Evolutionary conservation across 2,329 filamentous ascomycete genomes (phyloP).

Genomic region (Fusarium sp.): DNA sequence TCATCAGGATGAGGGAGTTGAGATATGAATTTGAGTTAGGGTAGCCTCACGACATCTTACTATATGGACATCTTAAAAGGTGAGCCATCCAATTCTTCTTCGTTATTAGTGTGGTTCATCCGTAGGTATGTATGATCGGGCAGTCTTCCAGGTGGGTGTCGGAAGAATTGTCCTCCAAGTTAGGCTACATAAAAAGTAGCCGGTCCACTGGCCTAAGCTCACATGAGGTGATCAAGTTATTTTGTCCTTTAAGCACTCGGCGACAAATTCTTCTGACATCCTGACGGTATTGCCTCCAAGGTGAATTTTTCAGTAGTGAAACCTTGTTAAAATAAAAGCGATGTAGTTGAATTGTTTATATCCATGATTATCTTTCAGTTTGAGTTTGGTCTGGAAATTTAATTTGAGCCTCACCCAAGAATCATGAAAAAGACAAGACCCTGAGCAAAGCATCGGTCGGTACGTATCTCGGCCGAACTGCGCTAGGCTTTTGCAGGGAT

Average conservation of each 20-base stretch:
- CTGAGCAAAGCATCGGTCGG: slow-evolving; percentile 13
- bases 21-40: not conserved
- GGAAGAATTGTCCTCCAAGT: not conserved
- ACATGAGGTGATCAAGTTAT: not conserved
- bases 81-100: not conserved
- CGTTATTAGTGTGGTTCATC: not conserved
- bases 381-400: not conserved
- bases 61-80: not conserved
- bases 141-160: not conserved
- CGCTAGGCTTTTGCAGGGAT: slow-evolving; percentile 29
- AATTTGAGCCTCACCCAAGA: slow-evolving; percentile 8
- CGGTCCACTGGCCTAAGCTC: not conserved
- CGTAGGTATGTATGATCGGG: no score
- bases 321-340: not conserved
- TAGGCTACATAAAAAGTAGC: not conserved
- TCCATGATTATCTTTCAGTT: not conserved
- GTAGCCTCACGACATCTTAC: not conserved
- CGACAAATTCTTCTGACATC: not conserved
- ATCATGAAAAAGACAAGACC: slow-evolving; percentile 6
- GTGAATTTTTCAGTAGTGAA: not conserved
- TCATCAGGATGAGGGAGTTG: not conserved
- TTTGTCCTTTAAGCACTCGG: not conserved
- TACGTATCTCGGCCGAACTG: slow-evolving; percentile 11
- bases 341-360: not conserved
- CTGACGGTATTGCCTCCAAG: not conserved